phyloP scores from a whole-genome alignment of 2,329 filamentous ascomycete species.

The Parastagonospora avenae region DNA sequence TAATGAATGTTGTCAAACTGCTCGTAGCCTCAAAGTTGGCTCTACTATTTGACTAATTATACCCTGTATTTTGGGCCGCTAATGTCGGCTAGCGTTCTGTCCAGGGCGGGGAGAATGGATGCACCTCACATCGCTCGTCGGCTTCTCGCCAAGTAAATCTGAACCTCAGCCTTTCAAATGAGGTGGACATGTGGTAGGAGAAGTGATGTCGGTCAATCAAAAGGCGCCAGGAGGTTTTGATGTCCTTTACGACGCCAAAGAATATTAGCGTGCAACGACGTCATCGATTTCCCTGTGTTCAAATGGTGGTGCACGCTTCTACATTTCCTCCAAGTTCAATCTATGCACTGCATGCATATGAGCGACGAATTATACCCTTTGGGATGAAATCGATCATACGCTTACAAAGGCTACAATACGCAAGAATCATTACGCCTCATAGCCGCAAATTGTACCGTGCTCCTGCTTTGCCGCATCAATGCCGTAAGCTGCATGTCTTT shows the following conservation, averaged over 20 bases:
- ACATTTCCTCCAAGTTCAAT: background rate
- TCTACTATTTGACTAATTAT: too few relatives aligned
- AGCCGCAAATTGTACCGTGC: background rate
- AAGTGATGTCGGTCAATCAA: too few relatives aligned
- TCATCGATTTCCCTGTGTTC: slow-evolving; percentile 3
- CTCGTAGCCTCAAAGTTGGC: too few relatives aligned
- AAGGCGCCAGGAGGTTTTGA: too few relatives aligned
- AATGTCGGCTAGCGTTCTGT: too few relatives aligned
- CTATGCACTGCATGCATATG: background rate
- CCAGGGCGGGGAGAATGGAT: too few relatives aligned
- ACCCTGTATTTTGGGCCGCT: too few relatives aligned
- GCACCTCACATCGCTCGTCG: too few relatives aligned
- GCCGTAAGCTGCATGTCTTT: slow-evolving; percentile 13
- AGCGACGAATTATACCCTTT: background rate
- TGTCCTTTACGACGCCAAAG: background rate
- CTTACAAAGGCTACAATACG: background rate
- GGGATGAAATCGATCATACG: background rate
- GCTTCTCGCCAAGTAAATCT: too few relatives aligned
- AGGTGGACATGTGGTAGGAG: too few relatives aligned
- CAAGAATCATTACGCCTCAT: background rate
- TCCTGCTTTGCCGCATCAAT: background rate
- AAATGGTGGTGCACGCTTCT: background rate
- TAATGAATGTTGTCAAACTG: too few relatives aligned
- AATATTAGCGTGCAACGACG: slow-evolving; percentile 1
- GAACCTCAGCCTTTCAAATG: too few relatives aligned